Percentiles rank a stretch among this genome's conserved stretches.
These are phyloP conservation scores for Kodamaea lidongshanica DNA, from an alignment of 805 yeast genomes.

Conservation along the genomic window DNA sequence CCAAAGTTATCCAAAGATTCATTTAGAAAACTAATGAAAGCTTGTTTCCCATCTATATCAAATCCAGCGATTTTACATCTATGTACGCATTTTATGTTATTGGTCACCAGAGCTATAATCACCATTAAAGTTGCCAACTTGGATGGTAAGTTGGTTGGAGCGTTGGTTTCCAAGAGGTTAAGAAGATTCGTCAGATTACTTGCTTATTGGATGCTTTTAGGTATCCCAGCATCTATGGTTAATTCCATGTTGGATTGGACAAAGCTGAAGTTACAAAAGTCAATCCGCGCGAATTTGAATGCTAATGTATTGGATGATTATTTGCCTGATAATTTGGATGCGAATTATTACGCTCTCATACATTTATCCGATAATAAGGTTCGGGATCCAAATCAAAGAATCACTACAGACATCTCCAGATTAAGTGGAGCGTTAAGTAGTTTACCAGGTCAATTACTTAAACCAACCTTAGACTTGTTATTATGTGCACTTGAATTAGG, in stretches of 20 bases:
- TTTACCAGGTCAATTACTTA: conserved; percentile 76
- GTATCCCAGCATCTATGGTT: conserved; percentile 78
- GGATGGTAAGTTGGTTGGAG: conserved; percentile 81
- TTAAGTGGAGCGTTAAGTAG: conserved; percentile 65
- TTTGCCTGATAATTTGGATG: conserved; percentile 60
- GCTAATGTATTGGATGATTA: conserved; percentile 60
- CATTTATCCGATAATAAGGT: conserved; percentile 49
- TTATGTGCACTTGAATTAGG: conserved; percentile 76
- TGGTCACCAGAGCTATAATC: conserved; percentile 63
- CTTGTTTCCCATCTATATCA: conserved; percentile 29
- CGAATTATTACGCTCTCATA: conserved; percentile 68
- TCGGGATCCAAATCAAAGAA: conserved; percentile 74
- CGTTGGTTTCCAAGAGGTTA: conserved; percentile 66
- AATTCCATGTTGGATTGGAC: conserved; percentile 64
- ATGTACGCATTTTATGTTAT: conserved; percentile 48
- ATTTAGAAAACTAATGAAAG: conserved; percentile 22
- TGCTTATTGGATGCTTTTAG: conserved; percentile 73
- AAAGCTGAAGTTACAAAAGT: conserved; percentile 49
- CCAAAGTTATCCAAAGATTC: conserved; percentile 28
- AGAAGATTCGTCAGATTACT: conserved; percentile 56
- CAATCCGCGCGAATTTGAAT: conserved; percentile 61
- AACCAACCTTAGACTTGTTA: conserved; percentile 73
- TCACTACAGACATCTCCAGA: conserved; percentile 73
- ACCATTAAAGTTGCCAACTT: conserved; percentile 79
- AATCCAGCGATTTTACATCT: conserved; percentile 34